These are phyloP conservation scores for Pichia membranifaciens DNA, from an alignment of 805 yeast species.

Conservation along the genomic window DNA sequence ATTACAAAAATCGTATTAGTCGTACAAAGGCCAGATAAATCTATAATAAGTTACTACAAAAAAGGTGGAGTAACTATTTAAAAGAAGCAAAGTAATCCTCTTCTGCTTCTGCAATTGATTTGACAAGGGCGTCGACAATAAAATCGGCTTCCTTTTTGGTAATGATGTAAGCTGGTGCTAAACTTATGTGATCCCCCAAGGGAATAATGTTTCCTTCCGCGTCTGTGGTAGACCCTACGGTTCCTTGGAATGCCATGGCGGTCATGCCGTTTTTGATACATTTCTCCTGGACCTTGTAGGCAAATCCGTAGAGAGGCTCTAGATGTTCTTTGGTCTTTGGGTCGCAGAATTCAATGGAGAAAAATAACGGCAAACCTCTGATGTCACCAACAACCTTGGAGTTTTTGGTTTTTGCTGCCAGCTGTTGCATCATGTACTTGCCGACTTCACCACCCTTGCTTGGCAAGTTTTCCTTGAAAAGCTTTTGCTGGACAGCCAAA, in stretches of 20 bases:
- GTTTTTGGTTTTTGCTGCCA: constrained; percentile 27
- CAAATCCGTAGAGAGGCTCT: constrained; percentile 25
- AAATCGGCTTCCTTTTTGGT: constrained; percentile 35
- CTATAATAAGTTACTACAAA: too few relatives aligned
- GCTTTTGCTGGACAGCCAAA: constrained; percentile 39
- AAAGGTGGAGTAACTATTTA: too few relatives aligned
- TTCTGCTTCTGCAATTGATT: constrained; percentile 18
- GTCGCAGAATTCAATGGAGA: constrained; percentile 47
- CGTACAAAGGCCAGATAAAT: too few relatives aligned
- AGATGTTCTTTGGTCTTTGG: constrained; percentile 43
- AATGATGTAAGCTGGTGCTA: constrained; percentile 42
- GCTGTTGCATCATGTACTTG: constrained; percentile 35
- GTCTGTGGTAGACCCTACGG: constrained; percentile 35
- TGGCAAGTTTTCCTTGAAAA: constrained; percentile 30
- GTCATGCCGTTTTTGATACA: constrained; percentile 38
- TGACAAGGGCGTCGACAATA: constrained; percentile 29
- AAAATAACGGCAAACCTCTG: constrained; percentile 52
- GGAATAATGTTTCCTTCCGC: constrained; percentile 21
- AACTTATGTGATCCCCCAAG: constrained; percentile 29
- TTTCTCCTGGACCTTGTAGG: constrained; percentile 31
- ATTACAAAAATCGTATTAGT: too few relatives aligned
- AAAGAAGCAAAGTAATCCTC: constrained; percentile 14
- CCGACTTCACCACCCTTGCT: constrained; percentile 40
- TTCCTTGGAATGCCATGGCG: constrained; percentile 37
- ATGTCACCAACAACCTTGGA: constrained; percentile 42